Evolutionary conservation across 805 yeast genomes (phyloP).

Genomic region (Candida arabinofermentans): DNA sequence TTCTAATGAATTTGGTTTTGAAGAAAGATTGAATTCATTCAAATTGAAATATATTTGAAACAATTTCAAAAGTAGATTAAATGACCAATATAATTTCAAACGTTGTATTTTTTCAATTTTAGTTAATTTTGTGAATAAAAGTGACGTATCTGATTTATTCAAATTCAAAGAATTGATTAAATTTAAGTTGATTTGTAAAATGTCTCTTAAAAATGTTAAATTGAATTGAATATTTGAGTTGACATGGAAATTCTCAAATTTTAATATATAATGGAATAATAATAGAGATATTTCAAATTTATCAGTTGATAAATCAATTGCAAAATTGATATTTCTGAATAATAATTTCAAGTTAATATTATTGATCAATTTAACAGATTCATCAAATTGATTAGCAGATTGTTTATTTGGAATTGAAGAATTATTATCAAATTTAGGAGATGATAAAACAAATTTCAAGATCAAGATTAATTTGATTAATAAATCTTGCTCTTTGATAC

Average conservation of each 20-base stretch:
- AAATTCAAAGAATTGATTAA: slow-evolving; percentile 45
- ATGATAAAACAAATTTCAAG: slow-evolving; percentile 45
- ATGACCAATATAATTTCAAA: slow-evolving; percentile 42
- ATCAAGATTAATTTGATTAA: slow-evolving; percentile 49
- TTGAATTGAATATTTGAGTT: slow-evolving; percentile 25
- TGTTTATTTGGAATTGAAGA: slow-evolving; percentile 27
- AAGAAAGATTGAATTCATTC: slow-evolving; percentile 15
- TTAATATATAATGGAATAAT: slow-evolving; percentile 45
- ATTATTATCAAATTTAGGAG: slow-evolving; percentile 25
- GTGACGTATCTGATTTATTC: slow-evolving; percentile 8
- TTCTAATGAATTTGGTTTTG: slow-evolving; percentile 32
- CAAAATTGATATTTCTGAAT: slow-evolving; percentile 43
- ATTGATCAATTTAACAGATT: slow-evolving; percentile 31
- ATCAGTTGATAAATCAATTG: slow-evolving; percentile 39
- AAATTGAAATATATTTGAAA: slow-evolving; percentile 28
- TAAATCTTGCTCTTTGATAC: slow-evolving; percentile 30
- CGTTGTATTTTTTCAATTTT: slow-evolving; percentile 29
- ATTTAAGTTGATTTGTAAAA: slow-evolving; percentile 37
- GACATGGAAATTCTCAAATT: slow-evolving; percentile 28
- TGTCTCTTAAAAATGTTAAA: slow-evolving; percentile 37
- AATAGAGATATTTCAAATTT: slow-evolving; percentile 49
- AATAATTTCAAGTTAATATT: slow-evolving; percentile 39
- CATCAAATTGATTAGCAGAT: slow-evolving; percentile 28
- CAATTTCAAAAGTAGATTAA: slow-evolving; percentile 30
- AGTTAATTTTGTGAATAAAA: not conserved